Evolutionary conservation across 2,329 filamentous ascomycete species (phyloP).

Genomic region (Colletotrichum theobromicola): DNA sequence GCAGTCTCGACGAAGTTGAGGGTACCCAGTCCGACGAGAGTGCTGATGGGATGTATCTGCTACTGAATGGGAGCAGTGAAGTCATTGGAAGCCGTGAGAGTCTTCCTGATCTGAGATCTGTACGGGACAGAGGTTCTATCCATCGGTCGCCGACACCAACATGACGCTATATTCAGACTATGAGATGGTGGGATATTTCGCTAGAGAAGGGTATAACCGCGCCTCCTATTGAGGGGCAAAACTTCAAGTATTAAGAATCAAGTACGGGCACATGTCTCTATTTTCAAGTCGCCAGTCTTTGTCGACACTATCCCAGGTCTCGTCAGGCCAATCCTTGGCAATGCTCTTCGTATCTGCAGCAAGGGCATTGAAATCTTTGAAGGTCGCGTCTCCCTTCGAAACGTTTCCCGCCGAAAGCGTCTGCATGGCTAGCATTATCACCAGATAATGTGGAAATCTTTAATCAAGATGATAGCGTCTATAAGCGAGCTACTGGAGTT

Average conservation of each 20-base stretch:
- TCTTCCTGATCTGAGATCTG: conserved; percentile 10
- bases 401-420: not conserved
- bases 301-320: not conserved
- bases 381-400: not conserved
- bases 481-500: not conserved
- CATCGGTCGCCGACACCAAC: not conserved
- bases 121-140: conserved; percentile 11
- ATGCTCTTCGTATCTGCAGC: not conserved
- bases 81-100: conserved; percentile 13
- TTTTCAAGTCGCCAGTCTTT: not conserved
- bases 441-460: not conserved
- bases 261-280: not conserved
- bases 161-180: not conserved
- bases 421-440: not conserved
- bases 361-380: not conserved
- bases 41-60: not conserved
- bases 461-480: not conserved
- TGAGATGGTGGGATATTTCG: not conserved
- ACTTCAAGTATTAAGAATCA: not conserved
- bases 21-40: not conserved
- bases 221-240: not conserved
- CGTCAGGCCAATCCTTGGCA: not conserved
- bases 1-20: not conserved
- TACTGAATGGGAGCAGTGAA: not conserved
- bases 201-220: not conserved